Base-by-base conservation (phyloP, 495 filamentous ascomycete species). In the Xylaria palmicola region DNA sequence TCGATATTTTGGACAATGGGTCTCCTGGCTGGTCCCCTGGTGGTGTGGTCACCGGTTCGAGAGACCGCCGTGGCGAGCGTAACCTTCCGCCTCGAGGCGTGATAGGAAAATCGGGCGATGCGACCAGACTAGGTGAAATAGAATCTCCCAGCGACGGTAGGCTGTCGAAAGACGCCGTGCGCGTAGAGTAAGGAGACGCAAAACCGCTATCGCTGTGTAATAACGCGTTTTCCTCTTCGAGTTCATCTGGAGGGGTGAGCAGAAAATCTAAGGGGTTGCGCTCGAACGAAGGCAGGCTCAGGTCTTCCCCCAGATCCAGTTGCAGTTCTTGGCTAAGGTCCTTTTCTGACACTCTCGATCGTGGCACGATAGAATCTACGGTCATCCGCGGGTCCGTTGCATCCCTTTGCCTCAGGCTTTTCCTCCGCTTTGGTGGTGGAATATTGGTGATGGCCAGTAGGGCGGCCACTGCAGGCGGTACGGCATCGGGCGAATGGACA, bases 381-480 rank as follows among this genome's bases (percentile, higher is more conserved):
- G 76, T 78, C 75, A 81, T 69, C 64, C 30, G 62, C 43, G 66
- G 62, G 7, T 70, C 66, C 29, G 56, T 62, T 12, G 49, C 59
- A 13, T 68, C 56, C 19, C 43, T 50, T 56, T 63, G 66, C 12
- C 57, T 59, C n/a, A 62, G 48, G 27, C 59, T 62, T 51, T 44
- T 52, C 34, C 66, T 64, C 27, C 66, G 56, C 13, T 69, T 78
- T 19, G 75, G 81, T 3, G 75, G 77, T 3, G 84, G 85, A 59
- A 87, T 87, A 59, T 74, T 79, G 51, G 85, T 87, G 54, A 83
- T 69, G 39, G 84, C 85, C 5, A 87, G 77, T 52, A 87, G 74
- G 4, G 82, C 83, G 0, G 84, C 85, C 45, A 86, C 81, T 0
- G 83, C 84, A 9, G 85, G 77, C 27, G 85, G 81, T 45, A 86